phyloP scores from a whole-genome alignment of 2,329 filamentous ascomycete genomes.

The Bipolaris bicolor region DNA sequence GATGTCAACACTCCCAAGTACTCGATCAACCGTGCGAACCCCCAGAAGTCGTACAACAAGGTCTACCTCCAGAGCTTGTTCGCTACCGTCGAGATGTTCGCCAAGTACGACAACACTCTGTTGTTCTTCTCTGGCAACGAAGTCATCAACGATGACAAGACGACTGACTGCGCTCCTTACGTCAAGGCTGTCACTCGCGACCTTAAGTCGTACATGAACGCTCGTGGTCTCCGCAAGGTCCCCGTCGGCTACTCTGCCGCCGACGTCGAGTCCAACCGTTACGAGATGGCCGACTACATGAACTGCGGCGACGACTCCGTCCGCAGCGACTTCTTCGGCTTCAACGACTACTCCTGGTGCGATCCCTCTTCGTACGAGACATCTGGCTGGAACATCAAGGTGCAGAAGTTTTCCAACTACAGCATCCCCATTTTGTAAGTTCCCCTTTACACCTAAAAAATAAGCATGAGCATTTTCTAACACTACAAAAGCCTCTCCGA shows the following conservation, averaged over 20 bases:
- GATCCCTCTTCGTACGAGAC: constrained; percentile 69
- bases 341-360: constrained; percentile 91
- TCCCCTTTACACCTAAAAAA: too few species aligned
- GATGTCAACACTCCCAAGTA: constrained; percentile 92
- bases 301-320: constrained; percentile 87
- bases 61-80: constrained; percentile 86
- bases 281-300: constrained; percentile 88
- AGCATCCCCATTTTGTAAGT: constrained; percentile 79
- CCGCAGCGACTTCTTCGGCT: constrained; percentile 86
- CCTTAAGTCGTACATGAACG: constrained; percentile 80
- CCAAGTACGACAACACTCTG: constrained; percentile 82
- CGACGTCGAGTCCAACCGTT: constrained; percentile 83
- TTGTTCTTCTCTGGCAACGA: constrained; percentile 85
- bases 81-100: constrained; percentile 84
- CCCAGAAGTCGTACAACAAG: constrained; percentile 81
- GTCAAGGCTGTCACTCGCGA: constrained; percentile 75
- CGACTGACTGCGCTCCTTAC: constrained; percentile 72
- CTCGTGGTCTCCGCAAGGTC: constrained; percentile 69
- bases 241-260: constrained; percentile 84
- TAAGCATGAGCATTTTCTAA: constrained; percentile 19
- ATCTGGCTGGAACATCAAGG: constrained; percentile 87
- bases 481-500: constrained; percentile 71
- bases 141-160: constrained; percentile 71
- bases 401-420: constrained; percentile 84
- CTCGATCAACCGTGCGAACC: constrained; percentile 79